Conservation (phyloP, 169 alveolate genomes). For the Plasmodium malariae region DNA sequence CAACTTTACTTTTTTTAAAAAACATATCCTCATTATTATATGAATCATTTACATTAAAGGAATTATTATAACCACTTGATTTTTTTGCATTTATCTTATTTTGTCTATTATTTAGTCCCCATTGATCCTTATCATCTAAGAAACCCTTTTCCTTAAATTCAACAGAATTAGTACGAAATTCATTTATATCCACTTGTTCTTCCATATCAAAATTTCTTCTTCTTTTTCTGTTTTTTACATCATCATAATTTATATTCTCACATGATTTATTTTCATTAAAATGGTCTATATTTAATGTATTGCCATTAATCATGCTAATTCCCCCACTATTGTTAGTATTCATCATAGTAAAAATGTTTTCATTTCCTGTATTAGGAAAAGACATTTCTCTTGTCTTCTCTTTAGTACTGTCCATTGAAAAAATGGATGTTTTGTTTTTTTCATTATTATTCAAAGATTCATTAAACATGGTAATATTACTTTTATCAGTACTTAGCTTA, state of each 20-base stretch:
- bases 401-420: background rate
- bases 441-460: background rate
- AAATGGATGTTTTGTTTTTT: background rate
- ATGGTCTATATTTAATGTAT: background rate
- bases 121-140: conserved; percentile 16
- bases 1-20: conserved; percentile 67
- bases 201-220: conserved; percentile 57
- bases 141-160: background rate
- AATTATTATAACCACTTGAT: background rate
- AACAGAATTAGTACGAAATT: background rate
- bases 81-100: background rate
- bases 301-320: background rate
- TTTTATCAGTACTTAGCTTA: background rate
- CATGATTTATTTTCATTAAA: background rate
- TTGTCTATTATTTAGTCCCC: background rate
- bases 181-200: background rate
- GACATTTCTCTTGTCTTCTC: background rate
- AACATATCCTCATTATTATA: conserved; percentile 14
- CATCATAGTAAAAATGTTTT: background rate
- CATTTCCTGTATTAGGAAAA: background rate
- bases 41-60: background rate
- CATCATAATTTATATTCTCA: conserved; percentile 56
- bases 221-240: conserved; percentile 49
- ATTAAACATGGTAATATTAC: background rate
- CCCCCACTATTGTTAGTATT: background rate